These are phyloP conservation scores for Beta lomatogona DNA, from an alignment of 179 eudicot genomes.

Conservation along the genomic window DNA sequence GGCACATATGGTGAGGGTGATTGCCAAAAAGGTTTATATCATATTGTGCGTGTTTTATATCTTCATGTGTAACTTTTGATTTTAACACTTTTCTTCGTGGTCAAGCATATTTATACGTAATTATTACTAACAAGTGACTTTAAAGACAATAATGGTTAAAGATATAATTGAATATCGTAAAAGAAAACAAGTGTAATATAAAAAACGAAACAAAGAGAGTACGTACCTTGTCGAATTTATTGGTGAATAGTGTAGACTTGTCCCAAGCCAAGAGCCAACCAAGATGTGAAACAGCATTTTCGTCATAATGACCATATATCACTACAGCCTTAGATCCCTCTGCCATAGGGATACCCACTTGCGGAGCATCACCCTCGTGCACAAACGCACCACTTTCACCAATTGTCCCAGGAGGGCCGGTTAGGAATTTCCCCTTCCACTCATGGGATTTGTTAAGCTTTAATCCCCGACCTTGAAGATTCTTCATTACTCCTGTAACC, in stretches of 20 bases:
- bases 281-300: neutral
- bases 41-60: too few relatives aligned
- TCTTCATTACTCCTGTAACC: neutral
- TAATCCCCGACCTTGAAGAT: neutral
- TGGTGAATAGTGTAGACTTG: neutral
- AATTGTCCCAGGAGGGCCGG: neutral
- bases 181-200: too few relatives aligned
- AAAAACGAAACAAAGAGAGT: too few relatives aligned
- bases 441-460: neutral
- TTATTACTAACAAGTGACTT: too few relatives aligned
- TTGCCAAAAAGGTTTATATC: too few relatives aligned
- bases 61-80: too few relatives aligned
- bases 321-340: neutral
- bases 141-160: too few relatives aligned
- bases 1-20: too few relatives aligned
- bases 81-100: too few relatives aligned
- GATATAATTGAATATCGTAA: too few relatives aligned
- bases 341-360: neutral
- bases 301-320: neutral
- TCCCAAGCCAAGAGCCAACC: conserved; percentile 15
- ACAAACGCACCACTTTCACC: neutral
- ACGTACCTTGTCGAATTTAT: neutral
- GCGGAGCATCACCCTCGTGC: neutral
- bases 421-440: neutral
- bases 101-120: too few relatives aligned